A percentile compares a stretch with the other conserved stretches of the same genome.
Evolutionary conservation across 2,329 filamentous ascomycete genomes (phyloP).

Genomic region (Fusarium newnesense): DNA sequence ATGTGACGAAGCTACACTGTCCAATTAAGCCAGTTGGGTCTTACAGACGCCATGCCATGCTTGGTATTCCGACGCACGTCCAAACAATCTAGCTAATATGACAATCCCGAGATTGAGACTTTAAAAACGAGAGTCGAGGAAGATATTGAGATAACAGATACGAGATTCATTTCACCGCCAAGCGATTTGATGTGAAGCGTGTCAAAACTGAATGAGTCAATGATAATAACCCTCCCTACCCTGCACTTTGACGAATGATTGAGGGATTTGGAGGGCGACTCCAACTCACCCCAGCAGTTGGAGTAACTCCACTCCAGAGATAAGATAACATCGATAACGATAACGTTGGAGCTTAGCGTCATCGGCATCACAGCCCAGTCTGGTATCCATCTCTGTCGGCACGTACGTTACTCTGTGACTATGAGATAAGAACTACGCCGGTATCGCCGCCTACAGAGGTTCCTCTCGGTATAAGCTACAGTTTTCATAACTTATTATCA

Average conservation of each 20-base stretch:
- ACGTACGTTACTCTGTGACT: background rate
- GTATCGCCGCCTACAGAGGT: background rate
- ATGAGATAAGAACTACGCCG: background rate
- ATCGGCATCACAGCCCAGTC: too few relatives aligned
- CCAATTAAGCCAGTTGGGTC: too few relatives aligned
- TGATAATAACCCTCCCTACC: background rate
- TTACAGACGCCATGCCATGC: too few relatives aligned
- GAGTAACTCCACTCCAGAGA: background rate
- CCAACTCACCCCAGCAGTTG: background rate
- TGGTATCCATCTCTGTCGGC: background rate
- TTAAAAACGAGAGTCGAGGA: too few relatives aligned
- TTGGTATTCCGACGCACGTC: too few relatives aligned
- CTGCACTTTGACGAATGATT: background rate
- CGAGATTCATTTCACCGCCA: fast-evolving
- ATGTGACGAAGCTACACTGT: too few relatives aligned
- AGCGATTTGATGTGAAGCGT: too few relatives aligned
- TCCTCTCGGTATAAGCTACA: too few relatives aligned
- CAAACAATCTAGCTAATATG: background rate
- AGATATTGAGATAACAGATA: background rate
- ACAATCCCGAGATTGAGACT: fast-evolving
- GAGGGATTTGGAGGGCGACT: background rate
- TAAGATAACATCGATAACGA: background rate
- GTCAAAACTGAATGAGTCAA: too few relatives aligned
- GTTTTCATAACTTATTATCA: fast-evolving
- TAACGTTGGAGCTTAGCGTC: slow-evolving; percentile 10